Percentiles rank a stretch among this genome's conserved stretches.
These are phyloP conservation scores for Xerocomus amazonicus DNA, from an alignment of 1,284 basidiomycete genomes.

Conservation along the genomic window DNA sequence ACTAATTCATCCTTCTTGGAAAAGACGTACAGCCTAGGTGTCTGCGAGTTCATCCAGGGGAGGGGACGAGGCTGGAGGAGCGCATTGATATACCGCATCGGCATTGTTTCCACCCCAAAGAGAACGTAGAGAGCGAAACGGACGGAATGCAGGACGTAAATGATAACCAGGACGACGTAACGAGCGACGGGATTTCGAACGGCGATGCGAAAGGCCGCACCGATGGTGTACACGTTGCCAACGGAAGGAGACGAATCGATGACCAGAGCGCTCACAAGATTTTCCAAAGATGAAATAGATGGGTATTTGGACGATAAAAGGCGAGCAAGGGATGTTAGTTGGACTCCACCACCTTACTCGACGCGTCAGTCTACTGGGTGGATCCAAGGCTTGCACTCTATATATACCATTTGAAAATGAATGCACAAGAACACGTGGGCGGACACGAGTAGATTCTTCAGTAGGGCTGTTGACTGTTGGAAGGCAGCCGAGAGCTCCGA, in stretches of 20 bases:
- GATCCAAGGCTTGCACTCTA: background rate
- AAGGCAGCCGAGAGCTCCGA: constrained; percentile 40
- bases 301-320: constrained; percentile 33
- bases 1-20: constrained; percentile 49
- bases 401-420: constrained; percentile 55
- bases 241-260: constrained; percentile 51
- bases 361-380: background rate
- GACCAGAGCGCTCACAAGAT: constrained; percentile 38
- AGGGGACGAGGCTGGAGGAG: constrained; percentile 38
- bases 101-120: constrained; percentile 17
- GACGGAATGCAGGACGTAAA: constrained; percentile 26
- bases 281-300: constrained; percentile 9
- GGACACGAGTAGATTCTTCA: constrained; percentile 4
- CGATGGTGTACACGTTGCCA: constrained; percentile 28
- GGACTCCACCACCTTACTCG: constrained; percentile 45
- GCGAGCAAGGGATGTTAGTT: constrained; percentile 38
- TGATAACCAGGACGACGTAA: constrained; percentile 18
- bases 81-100: constrained; percentile 27
- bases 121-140: constrained; percentile 7
- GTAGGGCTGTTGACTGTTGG: constrained; percentile 9
- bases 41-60: constrained; percentile 42
- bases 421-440: constrained; percentile 44
- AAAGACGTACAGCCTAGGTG: constrained; percentile 53
- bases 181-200: constrained; percentile 38
- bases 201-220: constrained; percentile 40